Evolutionary conservation across 805 yeast genomes (phyloP).

Genomic region (Huiozyma sinensis): DNA sequence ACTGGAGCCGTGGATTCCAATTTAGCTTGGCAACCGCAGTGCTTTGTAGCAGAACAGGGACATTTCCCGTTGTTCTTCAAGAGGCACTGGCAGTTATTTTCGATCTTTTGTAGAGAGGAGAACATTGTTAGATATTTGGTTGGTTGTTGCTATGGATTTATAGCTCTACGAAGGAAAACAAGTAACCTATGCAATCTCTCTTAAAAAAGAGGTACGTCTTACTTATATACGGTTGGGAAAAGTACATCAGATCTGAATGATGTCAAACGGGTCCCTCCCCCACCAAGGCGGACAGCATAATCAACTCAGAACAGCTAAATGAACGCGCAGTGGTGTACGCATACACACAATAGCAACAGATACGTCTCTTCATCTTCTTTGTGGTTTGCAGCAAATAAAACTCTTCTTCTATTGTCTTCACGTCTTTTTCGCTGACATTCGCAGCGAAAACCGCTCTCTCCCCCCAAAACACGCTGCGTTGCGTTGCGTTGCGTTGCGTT

Average conservation of each 20-base stretch:
- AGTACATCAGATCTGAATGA: not conserved
- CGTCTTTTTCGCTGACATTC: no score
- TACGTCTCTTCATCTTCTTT: no score
- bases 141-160: no score
- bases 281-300: not conserved
- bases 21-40: not conserved
- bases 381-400: no score
- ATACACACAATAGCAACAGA: no score
- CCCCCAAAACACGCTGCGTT: no score
- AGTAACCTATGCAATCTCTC: no score
- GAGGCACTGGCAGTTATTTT: constrained; percentile 2
- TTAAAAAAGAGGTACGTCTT: not conserved
- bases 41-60: not conserved
- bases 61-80: not conserved
- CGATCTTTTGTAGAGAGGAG: constrained; percentile 1
- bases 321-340: no score
- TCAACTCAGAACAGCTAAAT: not conserved
- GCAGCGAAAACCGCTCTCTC: no score
- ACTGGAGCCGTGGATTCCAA: not conserved
- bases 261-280: not conserved
- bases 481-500: no score
- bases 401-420: no score
- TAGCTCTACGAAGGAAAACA: no score
- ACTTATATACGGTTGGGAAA: not conserved
- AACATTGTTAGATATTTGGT: not conserved